Evolutionary conservation across 2,329 filamentous ascomycete species (phyloP).

Genomic region (Macroventuria anomochaeta): DNA sequence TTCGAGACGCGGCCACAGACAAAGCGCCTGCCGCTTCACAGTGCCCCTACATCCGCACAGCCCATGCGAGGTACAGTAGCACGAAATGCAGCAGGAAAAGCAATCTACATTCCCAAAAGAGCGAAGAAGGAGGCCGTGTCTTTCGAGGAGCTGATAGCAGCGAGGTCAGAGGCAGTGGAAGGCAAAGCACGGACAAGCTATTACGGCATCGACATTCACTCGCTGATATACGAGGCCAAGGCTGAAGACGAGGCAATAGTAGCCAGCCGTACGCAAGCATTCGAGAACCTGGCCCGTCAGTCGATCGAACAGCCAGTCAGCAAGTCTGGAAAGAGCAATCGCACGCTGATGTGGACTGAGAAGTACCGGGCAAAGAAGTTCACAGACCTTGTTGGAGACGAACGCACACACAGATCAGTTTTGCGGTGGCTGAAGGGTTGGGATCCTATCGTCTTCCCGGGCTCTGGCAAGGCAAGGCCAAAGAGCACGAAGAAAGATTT

Average conservation of each 20-base stretch:
- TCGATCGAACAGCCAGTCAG: conserved; percentile 49
- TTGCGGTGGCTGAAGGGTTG: conserved; percentile 92
- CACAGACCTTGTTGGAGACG: conserved; percentile 91
- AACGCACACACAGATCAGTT: conserved; percentile 88
- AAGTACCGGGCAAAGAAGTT: conserved; percentile 95
- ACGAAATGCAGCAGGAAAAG: conserved; percentile 63
- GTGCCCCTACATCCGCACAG: conserved; percentile 24
- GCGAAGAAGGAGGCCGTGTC: conserved; percentile 56
- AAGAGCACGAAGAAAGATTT: conserved; percentile 55
- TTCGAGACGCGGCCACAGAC: conserved; percentile 36
- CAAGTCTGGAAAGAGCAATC: conserved; percentile 39
- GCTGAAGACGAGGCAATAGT: conserved; percentile 60
- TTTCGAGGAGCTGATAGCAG: conserved; percentile 72
- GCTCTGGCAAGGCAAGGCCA: conserved; percentile 66
- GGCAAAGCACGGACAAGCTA: conserved; percentile 77
- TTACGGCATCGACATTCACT: conserved; percentile 92
- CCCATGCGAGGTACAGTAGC: conserved; percentile 31
- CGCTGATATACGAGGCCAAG: conserved; percentile 74
- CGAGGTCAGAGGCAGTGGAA: conserved; percentile 67
- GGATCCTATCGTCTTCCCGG: conserved; percentile 92
- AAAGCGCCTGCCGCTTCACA: conserved; percentile 14
- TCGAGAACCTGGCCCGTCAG: conserved; percentile 36
- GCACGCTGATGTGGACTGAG: conserved; percentile 85
- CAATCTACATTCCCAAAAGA: conserved; percentile 63
- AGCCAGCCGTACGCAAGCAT: conserved; percentile 27